These are phyloP conservation scores for Mychonastes homosphaera DNA, from an alignment of 139 green algal species.

Conservation along the genomic window DNA sequence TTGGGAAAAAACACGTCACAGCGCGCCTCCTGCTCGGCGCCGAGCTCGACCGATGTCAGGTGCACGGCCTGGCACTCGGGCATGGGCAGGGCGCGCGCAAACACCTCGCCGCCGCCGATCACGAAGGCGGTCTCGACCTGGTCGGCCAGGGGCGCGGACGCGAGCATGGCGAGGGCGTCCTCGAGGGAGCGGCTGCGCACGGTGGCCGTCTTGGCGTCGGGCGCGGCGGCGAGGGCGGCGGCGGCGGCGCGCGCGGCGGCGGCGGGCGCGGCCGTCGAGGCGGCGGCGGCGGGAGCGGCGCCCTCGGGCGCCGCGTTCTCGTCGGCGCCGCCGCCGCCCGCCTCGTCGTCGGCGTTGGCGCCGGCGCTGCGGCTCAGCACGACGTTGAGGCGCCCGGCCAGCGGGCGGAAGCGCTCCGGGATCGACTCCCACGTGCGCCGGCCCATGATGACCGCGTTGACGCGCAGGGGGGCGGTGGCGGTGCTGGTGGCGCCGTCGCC, in stretches of 20 bases:
- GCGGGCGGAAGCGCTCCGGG: conserved; percentile 78
- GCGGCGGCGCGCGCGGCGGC: background rate
- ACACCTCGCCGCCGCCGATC: conserved; percentile 88
- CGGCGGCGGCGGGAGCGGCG: background rate
- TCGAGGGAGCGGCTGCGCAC: conserved; percentile 52
- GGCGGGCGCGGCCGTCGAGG: background rate
- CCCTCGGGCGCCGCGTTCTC: no score
- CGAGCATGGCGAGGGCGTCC: conserved; percentile 56
- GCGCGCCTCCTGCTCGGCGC: no score
- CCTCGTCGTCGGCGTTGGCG: conserved; percentile 14
- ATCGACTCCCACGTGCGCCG: conserved; percentile 95
- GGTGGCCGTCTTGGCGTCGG: no score
- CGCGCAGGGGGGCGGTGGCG: conserved; percentile 23
- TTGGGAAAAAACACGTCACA: background rate
- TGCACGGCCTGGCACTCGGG: background rate
- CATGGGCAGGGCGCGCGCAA: conserved; percentile 4
- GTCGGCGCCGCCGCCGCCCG: conserved; percentile 4
- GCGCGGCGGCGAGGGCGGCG: no score
- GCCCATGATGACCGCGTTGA: conserved; percentile 98
- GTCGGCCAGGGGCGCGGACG: conserved; percentile 9
- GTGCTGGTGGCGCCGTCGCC: no score
- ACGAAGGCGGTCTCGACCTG: conserved; percentile 85
- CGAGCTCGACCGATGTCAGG: background rate
- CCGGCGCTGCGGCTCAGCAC: conserved; percentile 60
- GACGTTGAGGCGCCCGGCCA: conserved; percentile 87